These are phyloP conservation scores for Penicillium goetzii DNA, from an alignment of 495 filamentous ascomycete genomes.

Conservation along the genomic window DNA sequence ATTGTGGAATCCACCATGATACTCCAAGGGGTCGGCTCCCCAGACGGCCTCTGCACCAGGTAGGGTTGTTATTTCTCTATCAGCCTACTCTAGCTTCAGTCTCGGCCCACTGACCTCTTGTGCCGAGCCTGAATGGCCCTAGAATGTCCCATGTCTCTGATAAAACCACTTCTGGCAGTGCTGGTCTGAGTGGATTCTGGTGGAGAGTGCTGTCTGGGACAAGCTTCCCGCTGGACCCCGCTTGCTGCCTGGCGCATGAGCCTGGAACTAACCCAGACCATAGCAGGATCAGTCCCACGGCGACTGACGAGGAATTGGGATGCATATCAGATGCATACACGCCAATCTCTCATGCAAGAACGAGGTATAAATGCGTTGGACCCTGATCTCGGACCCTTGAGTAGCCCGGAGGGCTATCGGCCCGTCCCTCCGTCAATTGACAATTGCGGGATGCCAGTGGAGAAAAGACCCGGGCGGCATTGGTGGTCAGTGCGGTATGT, in stretches of 20 bases:
- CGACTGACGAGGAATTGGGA: neutral
- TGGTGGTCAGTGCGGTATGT: neutral
- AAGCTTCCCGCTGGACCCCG: neutral
- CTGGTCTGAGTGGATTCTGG: neutral
- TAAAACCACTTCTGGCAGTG: neutral
- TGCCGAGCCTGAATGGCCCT: constrained; percentile 65
- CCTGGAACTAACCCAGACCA: neutral
- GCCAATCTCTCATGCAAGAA: neutral
- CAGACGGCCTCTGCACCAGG: constrained; percentile 56
- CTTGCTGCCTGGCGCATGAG: neutral
- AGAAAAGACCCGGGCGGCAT: neutral
- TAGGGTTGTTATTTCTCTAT: neutral
- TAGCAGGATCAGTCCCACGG: constrained; percentile 1
- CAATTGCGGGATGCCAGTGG: constrained; percentile 6
- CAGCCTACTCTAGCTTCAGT: neutral
- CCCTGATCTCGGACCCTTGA: neutral
- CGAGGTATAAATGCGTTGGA: neutral
- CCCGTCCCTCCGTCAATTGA: constrained; percentile 1
- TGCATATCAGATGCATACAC: neutral
- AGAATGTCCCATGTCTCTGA: constrained; percentile 52
- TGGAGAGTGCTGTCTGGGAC: neutral
- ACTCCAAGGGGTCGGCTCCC: constrained; percentile 63
- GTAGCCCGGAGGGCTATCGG: constrained; percentile 2
- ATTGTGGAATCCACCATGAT: constrained; percentile 53
- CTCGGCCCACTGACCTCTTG: constrained; percentile 50